phyloP scores from a whole-genome alignment of 2,329 filamentous ascomycete species.

The Penicillium sp. region DNA sequence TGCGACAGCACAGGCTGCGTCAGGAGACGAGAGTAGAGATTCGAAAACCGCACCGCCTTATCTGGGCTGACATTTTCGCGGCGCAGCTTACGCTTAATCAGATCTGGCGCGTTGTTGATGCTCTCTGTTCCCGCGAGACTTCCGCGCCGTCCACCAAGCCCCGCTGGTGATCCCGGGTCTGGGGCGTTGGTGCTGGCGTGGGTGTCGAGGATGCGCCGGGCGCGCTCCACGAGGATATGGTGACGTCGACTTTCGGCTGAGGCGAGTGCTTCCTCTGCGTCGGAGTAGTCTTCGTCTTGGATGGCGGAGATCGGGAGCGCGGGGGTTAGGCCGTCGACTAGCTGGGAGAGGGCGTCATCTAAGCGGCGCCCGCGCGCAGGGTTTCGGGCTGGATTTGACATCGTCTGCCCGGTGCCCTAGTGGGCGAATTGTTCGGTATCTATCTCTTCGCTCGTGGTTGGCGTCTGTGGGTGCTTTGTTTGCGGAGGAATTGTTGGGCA shows the following conservation, averaged over 20 bases:
- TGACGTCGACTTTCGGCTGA: constrained; percentile 40
- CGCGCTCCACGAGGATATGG: constrained; percentile 34
- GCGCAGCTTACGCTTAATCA: constrained; percentile 86
- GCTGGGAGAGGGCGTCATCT: constrained; percentile 45
- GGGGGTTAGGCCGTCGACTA: constrained; percentile 43
- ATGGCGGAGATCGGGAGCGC: constrained; percentile 33
- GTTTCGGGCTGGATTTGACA: constrained; percentile 34
- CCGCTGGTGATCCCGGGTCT: constrained; percentile 28
- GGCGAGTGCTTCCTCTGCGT: constrained; percentile 35
- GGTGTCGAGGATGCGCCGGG: constrained; percentile 40
- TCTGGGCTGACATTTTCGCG: constrained; percentile 70
- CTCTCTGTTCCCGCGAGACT: constrained; percentile 40
- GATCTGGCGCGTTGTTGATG: constrained; percentile 86
- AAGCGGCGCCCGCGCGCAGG: constrained; percentile 41
- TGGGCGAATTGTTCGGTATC: constrained; percentile 5
- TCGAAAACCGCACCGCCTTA: constrained; percentile 79
- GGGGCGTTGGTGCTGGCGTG: constrained; percentile 22
- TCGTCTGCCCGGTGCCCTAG: constrained; percentile 13
- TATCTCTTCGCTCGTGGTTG: neutral
- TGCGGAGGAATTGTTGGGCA: neutral
- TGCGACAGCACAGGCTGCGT: constrained; percentile 89
- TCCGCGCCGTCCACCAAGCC: constrained; percentile 26
- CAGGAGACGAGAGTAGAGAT: constrained; percentile 83
- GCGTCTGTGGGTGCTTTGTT: neutral
- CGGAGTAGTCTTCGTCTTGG: constrained; percentile 31